A percentile compares a stretch with the other conserved stretches of the same genome.
phyloP scores from a whole-genome alignment of 2,329 filamentous ascomycete species.

The Microsporum audouinii region DNA sequence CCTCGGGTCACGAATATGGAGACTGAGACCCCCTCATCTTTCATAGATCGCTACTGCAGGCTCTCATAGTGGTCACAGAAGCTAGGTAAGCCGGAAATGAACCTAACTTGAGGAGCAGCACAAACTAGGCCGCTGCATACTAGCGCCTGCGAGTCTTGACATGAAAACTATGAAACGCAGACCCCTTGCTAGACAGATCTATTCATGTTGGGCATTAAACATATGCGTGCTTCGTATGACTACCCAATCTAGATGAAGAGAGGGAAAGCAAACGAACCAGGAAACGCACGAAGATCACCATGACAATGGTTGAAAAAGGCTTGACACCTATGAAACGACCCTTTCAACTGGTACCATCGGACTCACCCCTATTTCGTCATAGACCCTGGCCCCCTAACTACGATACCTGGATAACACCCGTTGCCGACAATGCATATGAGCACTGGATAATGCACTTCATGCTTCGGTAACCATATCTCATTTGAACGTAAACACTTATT shows the following conservation, averaged over 20 bases:
- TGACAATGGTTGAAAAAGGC: neutral
- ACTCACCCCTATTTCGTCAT: neutral
- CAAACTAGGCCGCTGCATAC: neutral
- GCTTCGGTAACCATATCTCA: neutral
- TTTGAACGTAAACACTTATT: neutral
- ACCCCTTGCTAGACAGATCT: neutral
- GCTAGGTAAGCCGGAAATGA: neutral
- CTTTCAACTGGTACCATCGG: neutral
- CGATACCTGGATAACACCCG: neutral
- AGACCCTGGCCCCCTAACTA: neutral
- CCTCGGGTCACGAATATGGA: neutral
- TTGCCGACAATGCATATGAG: neutral
- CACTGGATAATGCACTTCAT: neutral
- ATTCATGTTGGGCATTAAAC: neutral
- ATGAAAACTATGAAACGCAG: neutral
- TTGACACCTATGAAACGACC: neutral
- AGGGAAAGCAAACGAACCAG: neutral
- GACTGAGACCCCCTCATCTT: neutral
- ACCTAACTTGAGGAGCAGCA: neutral
- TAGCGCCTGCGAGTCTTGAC: neutral
- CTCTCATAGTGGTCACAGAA: neutral
- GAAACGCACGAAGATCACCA: neutral
- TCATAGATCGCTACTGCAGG: neutral
- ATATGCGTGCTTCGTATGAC: neutral
- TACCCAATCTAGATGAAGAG: neutral